These are phyloP conservation scores for Spongospora subterranea DNA, from an alignment of 208 protist species.

Conservation along the genomic window DNA sequence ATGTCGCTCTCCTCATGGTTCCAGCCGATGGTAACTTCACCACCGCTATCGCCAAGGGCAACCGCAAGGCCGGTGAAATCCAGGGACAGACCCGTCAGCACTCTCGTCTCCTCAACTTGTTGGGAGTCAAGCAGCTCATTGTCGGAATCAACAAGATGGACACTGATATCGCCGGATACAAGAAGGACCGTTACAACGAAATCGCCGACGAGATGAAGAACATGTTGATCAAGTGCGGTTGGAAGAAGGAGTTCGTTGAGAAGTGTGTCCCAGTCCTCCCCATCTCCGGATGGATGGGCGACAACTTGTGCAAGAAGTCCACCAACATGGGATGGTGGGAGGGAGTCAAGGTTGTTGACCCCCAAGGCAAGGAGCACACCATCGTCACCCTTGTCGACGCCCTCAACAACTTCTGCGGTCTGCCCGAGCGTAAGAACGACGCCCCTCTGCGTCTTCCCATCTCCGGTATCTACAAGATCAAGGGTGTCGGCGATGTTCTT, in stretches of 20 bases:
- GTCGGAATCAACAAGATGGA: slow-evolving; percentile 90
- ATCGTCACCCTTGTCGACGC: slow-evolving; percentile 68
- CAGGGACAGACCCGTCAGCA: slow-evolving; percentile 85
- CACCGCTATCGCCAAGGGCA: slow-evolving; percentile 75
- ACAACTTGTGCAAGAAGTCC: slow-evolving; percentile 71
- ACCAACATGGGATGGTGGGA: slow-evolving; percentile 77
- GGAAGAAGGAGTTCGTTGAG: slow-evolving; percentile 73
- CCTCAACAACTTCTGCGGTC: slow-evolving; percentile 72
- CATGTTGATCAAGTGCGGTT: slow-evolving; percentile 72
- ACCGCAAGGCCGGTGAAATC: slow-evolving; percentile 74
- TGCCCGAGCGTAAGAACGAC: slow-evolving; percentile 65
- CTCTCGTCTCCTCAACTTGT: slow-evolving; percentile 81
- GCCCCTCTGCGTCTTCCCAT: slow-evolving; percentile 72
- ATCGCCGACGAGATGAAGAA: slow-evolving; percentile 73
- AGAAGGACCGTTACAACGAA: slow-evolving; percentile 69
- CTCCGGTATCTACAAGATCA: slow-evolving; percentile 78
- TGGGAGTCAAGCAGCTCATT: slow-evolving; percentile 85
- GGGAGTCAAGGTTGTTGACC: slow-evolving; percentile 68
- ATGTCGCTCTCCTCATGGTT: slow-evolving; percentile 86
- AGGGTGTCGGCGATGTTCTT: slow-evolving; percentile 75
- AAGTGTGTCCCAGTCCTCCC: slow-evolving; percentile 69
- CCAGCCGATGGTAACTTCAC: slow-evolving; percentile 85
- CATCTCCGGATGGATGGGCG: slow-evolving; percentile 67
- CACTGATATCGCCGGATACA: slow-evolving; percentile 68
- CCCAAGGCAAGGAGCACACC: slow-evolving; percentile 61